Percentiles rank a stretch among this genome's conserved stretches.
Conservation (phyloP, 371 early-diverging fungal genomes). For the Circinella umbellata region DNA sequence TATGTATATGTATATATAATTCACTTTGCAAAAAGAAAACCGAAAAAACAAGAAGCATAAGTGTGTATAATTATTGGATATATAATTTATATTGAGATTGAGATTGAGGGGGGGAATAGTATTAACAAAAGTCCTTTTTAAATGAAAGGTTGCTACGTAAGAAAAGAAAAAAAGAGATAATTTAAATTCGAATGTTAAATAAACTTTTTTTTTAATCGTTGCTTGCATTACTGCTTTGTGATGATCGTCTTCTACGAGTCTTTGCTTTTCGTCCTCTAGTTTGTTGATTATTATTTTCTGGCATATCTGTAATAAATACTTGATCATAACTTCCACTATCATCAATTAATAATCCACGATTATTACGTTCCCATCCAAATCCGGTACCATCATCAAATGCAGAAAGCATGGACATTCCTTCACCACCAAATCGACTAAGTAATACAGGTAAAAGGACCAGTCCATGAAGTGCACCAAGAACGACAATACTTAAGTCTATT, state of each 20-base stretch:
- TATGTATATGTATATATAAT: no score
- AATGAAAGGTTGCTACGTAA: no score
- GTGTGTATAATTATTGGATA: no score
- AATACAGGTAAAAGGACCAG: constrained; percentile 73
- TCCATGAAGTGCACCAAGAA: constrained; percentile 73
- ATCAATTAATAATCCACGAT: constrained; percentile 36
- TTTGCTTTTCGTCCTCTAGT: constrained; percentile 5
- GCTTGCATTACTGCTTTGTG: background rate
- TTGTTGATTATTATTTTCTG: constrained; percentile 18
- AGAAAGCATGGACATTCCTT: constrained; percentile 49
- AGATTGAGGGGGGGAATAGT: no score
- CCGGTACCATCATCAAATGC: constrained; percentile 57
- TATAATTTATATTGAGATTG: no score
- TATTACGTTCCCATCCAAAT: constrained; percentile 42
- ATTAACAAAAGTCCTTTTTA: no score
- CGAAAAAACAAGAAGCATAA: no score
- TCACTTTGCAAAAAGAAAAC: no score
- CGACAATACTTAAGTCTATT: constrained; percentile 67
- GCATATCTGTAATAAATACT: constrained; percentile 46
- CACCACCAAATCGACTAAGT: constrained; percentile 60
- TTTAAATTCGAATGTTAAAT: no score
- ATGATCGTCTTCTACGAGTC: constrained; percentile 2
- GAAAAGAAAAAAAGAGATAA: no score
- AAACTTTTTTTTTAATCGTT: background rate
- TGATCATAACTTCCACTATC: constrained; percentile 49